Evolutionary conservation across 257 asterid species (phyloP), one percentile per base, ranked within the genome.

Genomic region (Fraxinus cuspidata): DNA sequence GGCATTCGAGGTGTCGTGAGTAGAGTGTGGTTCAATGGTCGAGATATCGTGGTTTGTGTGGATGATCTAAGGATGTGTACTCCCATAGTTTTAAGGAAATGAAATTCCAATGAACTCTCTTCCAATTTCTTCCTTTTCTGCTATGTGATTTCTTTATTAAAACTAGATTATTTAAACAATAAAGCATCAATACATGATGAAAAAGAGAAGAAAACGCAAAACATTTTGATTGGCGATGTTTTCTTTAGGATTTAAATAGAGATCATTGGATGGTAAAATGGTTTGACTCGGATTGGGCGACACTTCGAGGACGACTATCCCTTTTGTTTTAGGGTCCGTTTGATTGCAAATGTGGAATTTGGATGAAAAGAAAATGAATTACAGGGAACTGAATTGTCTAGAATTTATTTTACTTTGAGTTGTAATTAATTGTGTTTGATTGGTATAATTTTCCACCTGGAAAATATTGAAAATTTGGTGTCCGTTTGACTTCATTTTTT

Each of bases 321-420:
- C 81, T 86, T 78, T 90, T 82, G 92, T 79, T 85, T 77, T 81
- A n/a, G n/a, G n/a, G n/a, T n/a, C n/a, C n/a, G n/a, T n/a, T n/a
- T n/a, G n/a, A n/a, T n/a, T n/a, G n/a, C n/a, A n/a, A n/a, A n/a
- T n/a, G n/a, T n/a, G n/a, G n/a, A n/a, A n/a, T n/a, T n/a, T n/a
- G n/a, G n/a, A n/a, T n/a, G n/a, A n/a, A n/a, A n/a, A n/a, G n/a
- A n/a, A n/a, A n/a, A n/a, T n/a, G n/a, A n/a, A n/a, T n/a, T n/a
- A n/a, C n/a, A n/a, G n/a, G n/a, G n/a, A n/a, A n/a, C n/a, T n/a
- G n/a, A n/a, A n/a, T n/a, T n/a, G n/a, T n/a, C n/a, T n/a, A n/a
- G n/a, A n/a, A n/a, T n/a, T n/a, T n/a, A n/a, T n/a, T n/a, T n/a
- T n/a, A n/a, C n/a, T n/a, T n/a, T n/a, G n/a, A n/a, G n/a, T n/a